Percentiles rank a stretch among this genome's conserved stretches.
phyloP scores from a whole-genome alignment of 2,329 filamentous ascomycete species.

The Parastagonospora avenae region DNA sequence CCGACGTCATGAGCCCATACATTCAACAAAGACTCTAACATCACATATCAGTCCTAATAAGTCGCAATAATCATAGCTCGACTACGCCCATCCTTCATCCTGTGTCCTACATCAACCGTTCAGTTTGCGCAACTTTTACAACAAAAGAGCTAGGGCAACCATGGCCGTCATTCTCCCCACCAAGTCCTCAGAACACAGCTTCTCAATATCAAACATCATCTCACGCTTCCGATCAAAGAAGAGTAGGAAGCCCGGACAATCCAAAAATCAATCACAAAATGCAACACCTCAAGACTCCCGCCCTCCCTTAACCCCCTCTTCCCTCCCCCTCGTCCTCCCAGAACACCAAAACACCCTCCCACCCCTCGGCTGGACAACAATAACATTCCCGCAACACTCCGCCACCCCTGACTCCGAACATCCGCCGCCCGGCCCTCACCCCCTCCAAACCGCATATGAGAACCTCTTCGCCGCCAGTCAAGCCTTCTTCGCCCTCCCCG shows the following conservation, averaged over 20 bases:
- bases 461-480: conserved; percentile 37
- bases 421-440: conserved; percentile 21
- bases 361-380: conserved; percentile 43
- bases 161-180: conserved; percentile 28
- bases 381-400: conserved; percentile 34
- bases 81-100: neutral
- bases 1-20: conserved; percentile 7
- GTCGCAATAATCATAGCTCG: neutral
- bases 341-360: conserved; percentile 38
- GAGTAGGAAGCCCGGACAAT: conserved; percentile 1
- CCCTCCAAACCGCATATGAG: conserved; percentile 36
- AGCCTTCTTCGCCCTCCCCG: conserved; percentile 37
- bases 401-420: neutral
- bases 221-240: conserved; percentile 31
- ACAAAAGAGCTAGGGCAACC: neutral
- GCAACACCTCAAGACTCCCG: conserved; percentile 14
- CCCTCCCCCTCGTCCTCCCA: conserved; percentile 39
- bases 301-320: conserved; percentile 27
- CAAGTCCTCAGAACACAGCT: conserved; percentile 18
- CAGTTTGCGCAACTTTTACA: neutral
- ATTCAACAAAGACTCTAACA: neutral
- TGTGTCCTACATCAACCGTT: neutral
- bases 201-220: conserved; percentile 38
- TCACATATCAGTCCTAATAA: neutral
- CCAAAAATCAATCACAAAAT: neutral